A percentile compares a stretch with the other conserved stretches of the same genome.
Conservation (phyloP, 192 early-diverging fungal genomes). For the Gryganskiella cystojenkinii region DNA sequence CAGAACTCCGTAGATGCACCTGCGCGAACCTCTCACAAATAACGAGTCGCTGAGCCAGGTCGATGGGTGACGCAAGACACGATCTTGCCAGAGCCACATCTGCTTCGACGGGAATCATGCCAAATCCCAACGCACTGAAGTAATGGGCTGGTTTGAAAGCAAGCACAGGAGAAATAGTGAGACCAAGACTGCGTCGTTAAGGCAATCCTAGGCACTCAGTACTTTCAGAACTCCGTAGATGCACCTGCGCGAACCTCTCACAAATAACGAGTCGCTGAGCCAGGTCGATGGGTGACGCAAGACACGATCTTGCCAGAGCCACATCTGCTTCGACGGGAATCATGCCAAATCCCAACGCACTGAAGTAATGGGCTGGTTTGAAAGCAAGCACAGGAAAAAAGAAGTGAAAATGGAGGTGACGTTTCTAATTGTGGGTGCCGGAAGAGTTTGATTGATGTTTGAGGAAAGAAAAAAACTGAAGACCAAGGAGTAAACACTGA, state of each 20-base stretch:
- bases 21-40: constrained; percentile 20
- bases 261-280: constrained; percentile 20
- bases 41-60: constrained; percentile 14
- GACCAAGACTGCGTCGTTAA: constrained; percentile 5
- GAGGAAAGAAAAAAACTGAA: too few relatives aligned
- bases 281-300: constrained; percentile 22
- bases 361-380: constrained; percentile 25
- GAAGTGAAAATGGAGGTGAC: neutral
- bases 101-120: constrained; percentile 10
- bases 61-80: constrained; percentile 14
- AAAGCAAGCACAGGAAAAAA: constrained; percentile 19
- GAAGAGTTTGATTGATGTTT: too few relatives aligned
- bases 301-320: constrained; percentile 13
- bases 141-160: constrained; percentile 20
- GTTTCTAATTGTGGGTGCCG: neutral
- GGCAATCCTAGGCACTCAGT: constrained; percentile 2
- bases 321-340: constrained; percentile 12
- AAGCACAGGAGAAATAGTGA: constrained; percentile 15
- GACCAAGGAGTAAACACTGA: too few relatives aligned
- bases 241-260: constrained; percentile 23
- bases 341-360: constrained; percentile 20
- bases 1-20: constrained; percentile 13
- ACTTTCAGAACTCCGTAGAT: constrained; percentile 18
- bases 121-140: constrained; percentile 17
- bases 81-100: constrained; percentile 11